Percentiles rank a stretch among this genome's conserved stretches.
These are phyloP conservation scores for Ceratocystis ficicola DNA, from an alignment of 2,329 filamentous ascomycete species.

Conservation along the genomic window DNA sequence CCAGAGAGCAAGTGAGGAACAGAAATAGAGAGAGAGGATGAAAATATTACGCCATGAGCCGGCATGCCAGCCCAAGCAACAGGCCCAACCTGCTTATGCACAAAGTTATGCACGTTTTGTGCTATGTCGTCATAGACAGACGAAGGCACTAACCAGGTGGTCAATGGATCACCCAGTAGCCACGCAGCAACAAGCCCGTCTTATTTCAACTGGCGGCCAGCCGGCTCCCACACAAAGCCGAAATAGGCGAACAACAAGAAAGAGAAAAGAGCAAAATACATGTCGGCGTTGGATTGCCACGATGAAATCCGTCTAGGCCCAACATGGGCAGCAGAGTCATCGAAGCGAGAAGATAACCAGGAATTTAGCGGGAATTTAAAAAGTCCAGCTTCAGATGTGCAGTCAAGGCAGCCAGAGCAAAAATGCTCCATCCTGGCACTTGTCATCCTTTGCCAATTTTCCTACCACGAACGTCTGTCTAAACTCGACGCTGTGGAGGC, in stretches of 20 bases:
- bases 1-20: no score
- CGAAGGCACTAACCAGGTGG: neutral
- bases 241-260: neutral
- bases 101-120: neutral
- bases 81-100: neutral
- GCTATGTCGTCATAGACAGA: neutral
- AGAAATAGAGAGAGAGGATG: neutral
- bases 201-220: neutral
- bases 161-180: neutral
- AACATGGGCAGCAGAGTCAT: neutral
- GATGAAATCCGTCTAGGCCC: conserved; percentile 8
- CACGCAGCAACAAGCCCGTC: neutral
- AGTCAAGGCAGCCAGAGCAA: neutral
- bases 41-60: neutral
- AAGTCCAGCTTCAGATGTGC: neutral
- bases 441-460: no score
- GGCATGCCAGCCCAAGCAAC: no score
- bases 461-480: no score
- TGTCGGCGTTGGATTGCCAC: neutral
- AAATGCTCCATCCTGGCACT: no score
- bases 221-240: neutral
- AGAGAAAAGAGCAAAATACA: neutral
- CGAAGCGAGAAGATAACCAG: neutral
- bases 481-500: no score
- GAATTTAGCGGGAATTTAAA: neutral